Conservation (phyloP, 176 grass and related monocot species). For the Oryza australiensis region DNA sequence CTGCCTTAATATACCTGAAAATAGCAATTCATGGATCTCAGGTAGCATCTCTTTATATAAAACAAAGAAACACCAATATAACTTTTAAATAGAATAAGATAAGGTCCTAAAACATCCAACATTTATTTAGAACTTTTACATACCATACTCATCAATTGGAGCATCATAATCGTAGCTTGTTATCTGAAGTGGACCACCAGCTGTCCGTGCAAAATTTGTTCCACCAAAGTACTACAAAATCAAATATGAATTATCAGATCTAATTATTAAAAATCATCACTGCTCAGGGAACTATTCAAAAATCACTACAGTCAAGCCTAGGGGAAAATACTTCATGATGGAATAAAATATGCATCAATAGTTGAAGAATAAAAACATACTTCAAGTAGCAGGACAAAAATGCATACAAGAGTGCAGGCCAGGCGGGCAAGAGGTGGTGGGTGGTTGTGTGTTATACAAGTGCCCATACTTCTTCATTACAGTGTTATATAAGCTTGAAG, state of each 20-base stretch:
- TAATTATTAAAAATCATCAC: slow-evolving; percentile 20
- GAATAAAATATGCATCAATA: slow-evolving; percentile 1
- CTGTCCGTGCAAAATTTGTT: slow-evolving; percentile 94
- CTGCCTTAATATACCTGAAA: slow-evolving; percentile 79
- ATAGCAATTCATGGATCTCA: slow-evolving; percentile 28
- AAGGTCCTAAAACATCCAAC: slow-evolving; percentile 15
- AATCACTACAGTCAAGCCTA: neutral
- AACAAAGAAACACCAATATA: slow-evolving; percentile 32
- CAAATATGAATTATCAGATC: slow-evolving; percentile 30
- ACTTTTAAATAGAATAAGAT: slow-evolving; percentile 21
- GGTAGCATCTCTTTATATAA: slow-evolving; percentile 18
- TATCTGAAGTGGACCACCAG: slow-evolving; percentile 89
- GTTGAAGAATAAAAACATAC: neutral
- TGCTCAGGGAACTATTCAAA: slow-evolving; percentile 5
- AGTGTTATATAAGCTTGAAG: neutral
- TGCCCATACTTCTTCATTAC: neutral
- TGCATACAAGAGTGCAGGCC: neutral
- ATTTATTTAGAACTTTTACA: slow-evolving; percentile 26
- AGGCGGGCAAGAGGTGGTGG: too few relatives aligned
- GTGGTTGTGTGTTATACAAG: neutral
- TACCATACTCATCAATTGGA: slow-evolving; percentile 95
- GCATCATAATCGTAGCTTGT: slow-evolving; percentile 99
- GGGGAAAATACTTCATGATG: neutral
- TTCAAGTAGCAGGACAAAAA: slow-evolving; percentile 4
- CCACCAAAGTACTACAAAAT: slow-evolving; percentile 83